phyloP scores from a whole-genome alignment of 2,329 filamentous ascomycete species.

The Calycina marina region DNA sequence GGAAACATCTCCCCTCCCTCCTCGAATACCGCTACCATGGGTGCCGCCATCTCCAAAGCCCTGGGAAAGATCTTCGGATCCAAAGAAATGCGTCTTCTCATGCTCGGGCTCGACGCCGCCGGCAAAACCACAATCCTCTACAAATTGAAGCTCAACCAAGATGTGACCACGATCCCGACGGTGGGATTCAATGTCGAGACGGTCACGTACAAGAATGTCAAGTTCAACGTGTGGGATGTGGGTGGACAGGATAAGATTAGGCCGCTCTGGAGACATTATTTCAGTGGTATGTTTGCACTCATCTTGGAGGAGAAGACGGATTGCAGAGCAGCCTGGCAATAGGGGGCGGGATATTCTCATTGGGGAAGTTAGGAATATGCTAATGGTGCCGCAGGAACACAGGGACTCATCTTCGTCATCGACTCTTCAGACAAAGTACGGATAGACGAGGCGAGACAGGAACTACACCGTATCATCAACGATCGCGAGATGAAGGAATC shows the following conservation, averaged over 20 bases:
- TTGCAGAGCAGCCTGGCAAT: not conserved
- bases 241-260: constrained; percentile 98
- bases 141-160: constrained; percentile 96
- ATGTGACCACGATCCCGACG: constrained; percentile 95
- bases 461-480: constrained; percentile 94
- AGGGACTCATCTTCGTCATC: constrained; percentile 97
- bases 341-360: constrained; percentile 28
- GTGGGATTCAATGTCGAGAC: constrained; percentile 99
- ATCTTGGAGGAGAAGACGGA: no score
- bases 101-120: constrained; percentile 94
- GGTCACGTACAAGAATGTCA: constrained; percentile 97
- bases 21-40: constrained; percentile 53
- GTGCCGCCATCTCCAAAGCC: constrained; percentile 85
- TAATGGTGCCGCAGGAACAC: constrained; percentile 75
- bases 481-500: constrained; percentile 97
- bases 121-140: constrained; percentile 99
- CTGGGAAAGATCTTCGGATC: constrained; percentile 99
- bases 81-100: constrained; percentile 96
- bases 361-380: not conserved
- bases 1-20: not conserved
- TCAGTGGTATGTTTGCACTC: constrained; percentile 48
- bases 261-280: constrained; percentile 95
- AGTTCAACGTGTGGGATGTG: constrained; percentile 99
- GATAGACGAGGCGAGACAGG: constrained; percentile 84
- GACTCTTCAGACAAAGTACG: constrained; percentile 85